Base-by-base conservation (phyloP, 1,284 basidiomycete species). In the Polyporus tsugae region DNA sequence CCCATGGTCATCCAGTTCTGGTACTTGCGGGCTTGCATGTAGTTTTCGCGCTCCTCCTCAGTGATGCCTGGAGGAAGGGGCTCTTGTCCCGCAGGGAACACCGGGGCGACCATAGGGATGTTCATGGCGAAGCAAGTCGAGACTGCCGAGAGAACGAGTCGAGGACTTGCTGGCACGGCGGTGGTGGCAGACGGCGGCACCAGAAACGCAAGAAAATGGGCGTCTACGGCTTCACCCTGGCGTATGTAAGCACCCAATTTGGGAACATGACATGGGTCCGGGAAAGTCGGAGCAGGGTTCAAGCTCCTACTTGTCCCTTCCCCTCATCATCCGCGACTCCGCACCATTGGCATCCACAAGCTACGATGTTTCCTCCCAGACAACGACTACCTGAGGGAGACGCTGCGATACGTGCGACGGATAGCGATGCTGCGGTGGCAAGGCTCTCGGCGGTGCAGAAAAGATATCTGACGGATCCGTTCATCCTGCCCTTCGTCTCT, bases 1-100 rank as follows among this genome's bases (percentile, higher is more conserved):
- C 87, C 91, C 77, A 84, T 82, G 2, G 81, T 77, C 80, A 93
- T 91, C 78, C 86, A 91, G 73, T 87, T 82, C 77, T 93, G 89
- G 83, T 91, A 95, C 79, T 92, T 92, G 78, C 91, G 86, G 73
- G 89, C 87, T 79, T 96, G 89, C 68, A 87, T 79, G 65, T 90
- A 80, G 64, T 89, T 86, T 11, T 83, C 85, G 35, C 93, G 86
- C 78, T 98, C 95, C 64, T 94, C 92, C 76, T 95, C 93, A 0
- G 91, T 90, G 65, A 91, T 81, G 7, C 96, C 95, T 42, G 93
- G 89, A 7, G 95, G 95, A 25, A 96, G 82, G 42, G 92, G 93
- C 78, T 93, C 92, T 78, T 88, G 90, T 59, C 92, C 92, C 17
- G 88, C 82, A 22, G 85, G 82, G 68, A 83, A 87, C 19, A 88